Base-by-base conservation (phyloP, 257 asterid species). In the Solanum sejunctum region DNA sequence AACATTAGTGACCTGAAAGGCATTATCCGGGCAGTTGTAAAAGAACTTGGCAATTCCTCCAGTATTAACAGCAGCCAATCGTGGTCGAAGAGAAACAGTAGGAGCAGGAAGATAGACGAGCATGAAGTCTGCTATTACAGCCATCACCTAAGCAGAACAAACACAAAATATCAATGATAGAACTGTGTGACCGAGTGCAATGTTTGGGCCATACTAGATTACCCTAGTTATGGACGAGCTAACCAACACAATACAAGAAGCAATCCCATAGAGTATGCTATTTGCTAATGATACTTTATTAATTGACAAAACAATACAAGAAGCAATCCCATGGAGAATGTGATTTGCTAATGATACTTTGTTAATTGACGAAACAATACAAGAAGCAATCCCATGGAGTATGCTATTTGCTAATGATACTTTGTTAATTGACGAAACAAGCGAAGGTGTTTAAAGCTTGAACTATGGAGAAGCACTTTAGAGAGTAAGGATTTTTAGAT, bases 101-200 rank as follows among this genome's bases (percentile, higher is more conserved):
- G 98, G 99, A 85, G 98, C 99, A 16, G 98, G 99, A 85, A 96
- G 98, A 89, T 93, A 96, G 64, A 96, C 98, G 56, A 94, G 98
- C 99, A 94, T 96, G 91, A 94, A 96, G 91, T 94, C 99, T 81
- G 99, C 99, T 85, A 96, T 91, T 82, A 96, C 83, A 55, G 99
- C 98, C 99, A 94, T 96, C 83, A 91, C 98, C 98, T 94, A 87
- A 60, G 81, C 64, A 77, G 60, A 49, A 49, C 51, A 57, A 85
- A 87, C 52, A 85, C 55, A 81, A 87, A 84, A 66, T 81, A 23
- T 80, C 61, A 57, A 79, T 12, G 41, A 32, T 36, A 81, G 39
- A 56, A 56, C 71, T 57, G 41, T 16, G 54, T 3, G 36, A 56
- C 84, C 63, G 12, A 77, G 58, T 23, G 47, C 47, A 52, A 15